A percentile compares a stretch with the other conserved stretches of the same genome.
Evolutionary conservation across 306 rosid species (phyloP).

Genomic region (Hippophae rhamnoides): DNA sequence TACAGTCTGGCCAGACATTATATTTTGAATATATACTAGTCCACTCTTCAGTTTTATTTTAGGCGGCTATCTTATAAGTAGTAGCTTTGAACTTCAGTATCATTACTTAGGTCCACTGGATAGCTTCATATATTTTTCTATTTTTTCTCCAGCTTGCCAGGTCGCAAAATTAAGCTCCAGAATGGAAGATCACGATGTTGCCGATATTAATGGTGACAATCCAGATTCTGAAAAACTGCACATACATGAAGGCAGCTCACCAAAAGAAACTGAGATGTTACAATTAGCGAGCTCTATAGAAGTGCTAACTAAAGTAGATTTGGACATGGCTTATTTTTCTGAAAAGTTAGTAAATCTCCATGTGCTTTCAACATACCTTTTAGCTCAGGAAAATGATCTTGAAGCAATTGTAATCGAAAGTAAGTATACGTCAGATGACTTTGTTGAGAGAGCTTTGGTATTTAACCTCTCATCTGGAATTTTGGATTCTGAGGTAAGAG

Average conservation of each 20-base stretch:
- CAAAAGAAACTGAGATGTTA: slow-evolving; percentile 34
- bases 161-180: slow-evolving; percentile 15
- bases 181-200: slow-evolving; percentile 42
- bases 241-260: slow-evolving; percentile 27
- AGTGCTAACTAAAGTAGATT: slow-evolving; percentile 55
- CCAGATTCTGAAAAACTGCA: slow-evolving; percentile 25
- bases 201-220: slow-evolving; percentile 21
- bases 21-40: too few relatives aligned
- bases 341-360: slow-evolving; percentile 78
- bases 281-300: slow-evolving; percentile 47
- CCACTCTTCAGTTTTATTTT: too few relatives aligned
- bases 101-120: slow-evolving; percentile 6
- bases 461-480: slow-evolving; percentile 65
- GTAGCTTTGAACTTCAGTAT: background rate
- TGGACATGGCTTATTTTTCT: slow-evolving; percentile 69
- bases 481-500: slow-evolving; percentile 85
- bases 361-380: slow-evolving; percentile 48
- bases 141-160: slow-evolving; percentile 22
- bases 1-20: too few relatives aligned
- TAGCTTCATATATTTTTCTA: slow-evolving; percentile 3
- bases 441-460: slow-evolving; percentile 48
- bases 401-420: slow-evolving; percentile 41
- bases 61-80: too few relatives aligned
- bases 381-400: slow-evolving; percentile 64
- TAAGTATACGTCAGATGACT: slow-evolving; percentile 28